Evolutionary conservation across 495 filamentous ascomycete genomes (phyloP), one percentile per base, ranked within the genome.

Genomic region (Daldinia grandis): DNA sequence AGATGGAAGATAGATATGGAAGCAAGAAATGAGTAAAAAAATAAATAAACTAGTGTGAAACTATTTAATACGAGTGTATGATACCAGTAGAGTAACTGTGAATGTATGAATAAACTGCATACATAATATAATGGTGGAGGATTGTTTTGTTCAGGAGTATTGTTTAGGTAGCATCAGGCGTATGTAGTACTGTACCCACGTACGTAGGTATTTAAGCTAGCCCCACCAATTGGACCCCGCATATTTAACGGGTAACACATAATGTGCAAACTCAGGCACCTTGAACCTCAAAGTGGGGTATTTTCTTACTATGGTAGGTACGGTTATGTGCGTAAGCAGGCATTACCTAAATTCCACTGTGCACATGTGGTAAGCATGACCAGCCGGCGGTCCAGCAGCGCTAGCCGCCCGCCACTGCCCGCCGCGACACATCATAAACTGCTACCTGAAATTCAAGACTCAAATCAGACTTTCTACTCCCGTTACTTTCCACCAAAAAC

Each of bases 361-460:
- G 7, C 17, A 47, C 2, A 24, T 58, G 33, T 40, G 33, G 56
- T 58, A 59, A 42, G 56, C 55, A 58, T 10, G 55, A 21, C 42
- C 19, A 24, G 17, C 42, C 19, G 42, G 42, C 19, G 4, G 10
- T 8, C 40, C 42, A 62, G 54, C 47, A 59, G 55, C 67, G 61
- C 67, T 69, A 69, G 62, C 68, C 58, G 68, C 64, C 64, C 63
- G 53, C 69, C 56, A 51, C 58, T 47, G 44, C 38, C 69, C 58
- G 58, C 62, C 42, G 64, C 69, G 60, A 68, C 69, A 68, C 69
- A 72, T 72, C 64, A 72, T 72, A 60, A 64, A 65, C 69, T 72
- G 69, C 69, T 72, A 72, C 69, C 69, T 72, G 64, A 72, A 72
- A 68, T 72, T 65, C 49, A 65, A 72, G 61, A 55, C 58, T 53